These are phyloP conservation scores for Paraleonurus japonicus DNA, from an alignment of 257 asterid genomes.

Conservation along the genomic window DNA sequence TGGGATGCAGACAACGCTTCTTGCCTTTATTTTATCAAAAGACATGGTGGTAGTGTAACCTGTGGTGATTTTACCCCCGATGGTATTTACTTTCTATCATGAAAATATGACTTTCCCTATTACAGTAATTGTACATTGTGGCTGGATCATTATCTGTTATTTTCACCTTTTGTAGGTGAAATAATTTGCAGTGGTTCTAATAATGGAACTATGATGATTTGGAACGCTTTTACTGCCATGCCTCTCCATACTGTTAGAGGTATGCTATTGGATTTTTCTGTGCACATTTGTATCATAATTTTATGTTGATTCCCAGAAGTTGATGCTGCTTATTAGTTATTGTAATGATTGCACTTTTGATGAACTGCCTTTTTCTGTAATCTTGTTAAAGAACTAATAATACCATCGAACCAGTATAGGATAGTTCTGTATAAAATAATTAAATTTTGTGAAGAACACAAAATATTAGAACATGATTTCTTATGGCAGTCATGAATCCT, in stretches of 20 bases:
- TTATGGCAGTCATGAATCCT: neutral
- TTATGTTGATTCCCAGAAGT: neutral
- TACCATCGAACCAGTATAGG: too few relatives aligned
- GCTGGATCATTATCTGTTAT: conserved; percentile 7
- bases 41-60: conserved; percentile 75
- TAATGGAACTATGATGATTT: conserved; percentile 87
- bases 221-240: conserved; percentile 72
- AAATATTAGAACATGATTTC: neutral
- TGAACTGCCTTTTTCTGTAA: too few relatives aligned
- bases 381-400: too few relatives aligned
- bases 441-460: neutral
- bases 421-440: too few relatives aligned
- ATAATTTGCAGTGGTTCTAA: conserved; percentile 81
- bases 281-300: neutral
- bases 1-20: conserved; percentile 83
- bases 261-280: conserved; percentile 22
- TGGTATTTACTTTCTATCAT: conserved; percentile 49
- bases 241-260: conserved; percentile 74
- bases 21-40: conserved; percentile 53
- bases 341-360: too few relatives aligned
- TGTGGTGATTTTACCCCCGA: conserved; percentile 96
- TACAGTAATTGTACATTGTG: neutral
- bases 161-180: conserved; percentile 48
- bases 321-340: conserved; percentile 4
- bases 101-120: neutral